Evolutionary conservation across 2,329 filamentous ascomycete species (phyloP), one percentile per base, ranked within the genome.

Genomic region (Gnomoniopsis sp.): DNA sequence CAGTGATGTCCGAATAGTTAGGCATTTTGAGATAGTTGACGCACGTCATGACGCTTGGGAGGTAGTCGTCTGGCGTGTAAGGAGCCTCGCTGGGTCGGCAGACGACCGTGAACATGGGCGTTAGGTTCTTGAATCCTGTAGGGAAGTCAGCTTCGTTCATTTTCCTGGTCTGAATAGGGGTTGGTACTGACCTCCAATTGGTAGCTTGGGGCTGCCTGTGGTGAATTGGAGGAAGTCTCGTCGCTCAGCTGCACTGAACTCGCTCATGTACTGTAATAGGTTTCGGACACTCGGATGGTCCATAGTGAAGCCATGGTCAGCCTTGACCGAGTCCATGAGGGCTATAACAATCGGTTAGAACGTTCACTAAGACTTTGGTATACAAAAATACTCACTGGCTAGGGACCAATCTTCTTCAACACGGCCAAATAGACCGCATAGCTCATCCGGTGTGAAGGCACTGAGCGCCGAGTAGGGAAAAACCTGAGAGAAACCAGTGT

Each of bases 31-130:
- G 85, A 72, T 99, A 99, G 74, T 99, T 99, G 75, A 96, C 95
- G 72, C 96, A 99, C 12, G 96, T 99, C 96, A 99, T 99, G 72
- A 99, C 96, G 71, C 93, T 98, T 14, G 96, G 95, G n/a, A 99
- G 83, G 69, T 98, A 99, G 76, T 99, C 95, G 70, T 99, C 95
- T 4, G 93, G 93, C 3, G 88, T 89, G 72, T 93, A 95, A 1
- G 95, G 95, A 17, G 91, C 87, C 70, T 99, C 95, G 73, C 91
- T 96, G n/a, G 93, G 93, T 74, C 97, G 97, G 82, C 95, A 98
- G 47, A 99, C 95, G 63, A 99, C 95, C 3, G 95, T 99, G 72
- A 99, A 98, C 88, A 98, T 97, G 21, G 95, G 95, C 2, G 92
- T 98, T 62, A 99, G 85, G 72, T 88, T 90, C 78, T 96, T 96